phyloP scores from a whole-genome alignment of 306 rosid genomes.

The Lagenaria siceraria region DNA sequence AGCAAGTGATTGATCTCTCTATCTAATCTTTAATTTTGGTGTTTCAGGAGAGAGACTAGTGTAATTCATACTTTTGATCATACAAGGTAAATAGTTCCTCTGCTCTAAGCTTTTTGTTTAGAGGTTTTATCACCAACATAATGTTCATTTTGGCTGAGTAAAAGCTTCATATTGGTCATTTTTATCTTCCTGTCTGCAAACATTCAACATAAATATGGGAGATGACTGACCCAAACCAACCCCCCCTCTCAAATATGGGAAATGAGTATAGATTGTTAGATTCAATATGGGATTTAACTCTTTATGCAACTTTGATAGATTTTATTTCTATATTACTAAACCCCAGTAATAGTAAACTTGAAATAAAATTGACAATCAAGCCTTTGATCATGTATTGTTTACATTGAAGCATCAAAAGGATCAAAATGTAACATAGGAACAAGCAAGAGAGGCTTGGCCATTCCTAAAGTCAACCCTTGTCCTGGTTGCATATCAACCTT shows the following conservation, averaged over 20 bases:
- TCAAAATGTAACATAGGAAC: neutral
- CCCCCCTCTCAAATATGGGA: too few relatives aligned
- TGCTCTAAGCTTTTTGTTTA: neutral
- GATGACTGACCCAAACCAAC: neutral
- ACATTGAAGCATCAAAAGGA: neutral
- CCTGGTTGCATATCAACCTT: neutral
- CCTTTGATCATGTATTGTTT: neutral
- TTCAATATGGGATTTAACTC: neutral
- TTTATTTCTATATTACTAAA: neutral
- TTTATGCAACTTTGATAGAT: neutral
- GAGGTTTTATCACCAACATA: neutral
- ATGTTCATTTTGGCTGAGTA: neutral
- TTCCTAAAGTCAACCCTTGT: neutral
- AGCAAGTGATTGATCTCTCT: neutral
- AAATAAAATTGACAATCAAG: neutral
- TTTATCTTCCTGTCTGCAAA: neutral
- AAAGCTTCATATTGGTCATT: neutral
- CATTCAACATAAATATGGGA: neutral
- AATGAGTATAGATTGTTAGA: too few relatives aligned
- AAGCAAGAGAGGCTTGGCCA: constrained; percentile 2
- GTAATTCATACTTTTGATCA: neutral
- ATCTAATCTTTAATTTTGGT: neutral
- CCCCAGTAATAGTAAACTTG: neutral
- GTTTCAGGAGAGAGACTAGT: constrained; percentile 4
- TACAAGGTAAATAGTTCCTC: neutral